Base-by-base conservation (phyloP, 179 eudicot genomes). In the Sideroxylon spinosum region DNA sequence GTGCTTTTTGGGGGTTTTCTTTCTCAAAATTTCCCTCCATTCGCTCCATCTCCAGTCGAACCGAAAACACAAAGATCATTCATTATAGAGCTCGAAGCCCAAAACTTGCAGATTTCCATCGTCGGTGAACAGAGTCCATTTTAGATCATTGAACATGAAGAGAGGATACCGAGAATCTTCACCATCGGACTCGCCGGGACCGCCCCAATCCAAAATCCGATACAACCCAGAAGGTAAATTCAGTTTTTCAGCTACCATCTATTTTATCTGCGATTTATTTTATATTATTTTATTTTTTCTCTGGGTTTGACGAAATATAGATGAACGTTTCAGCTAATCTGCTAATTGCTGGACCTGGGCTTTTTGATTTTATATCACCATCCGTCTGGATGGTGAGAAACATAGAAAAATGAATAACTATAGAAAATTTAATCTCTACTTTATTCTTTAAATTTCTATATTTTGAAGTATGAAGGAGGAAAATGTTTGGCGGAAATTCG, bases 131-230 rank as follows among this genome's bases (percentile, higher is more conserved):
- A 57, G 22, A 8, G 62, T 6, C 62, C 62, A 57, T 17, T 52
- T 57, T 57, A 19, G 20, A 57, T 57, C 62, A 57, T 63, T 48
- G 66, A 60, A 70, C 71, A 93, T 93, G 98, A 92, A 94, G 86
- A 91, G 98, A 78, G 90, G 93, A 75, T 87, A 88, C 73, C 82
- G 81, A 76, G 92, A 87, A 59, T 84, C 97, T 63, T 88, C 97
- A 17, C 80, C 93, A 8, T 82, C 89, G 19, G 77, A 78, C 77
- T 88, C 91, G 65, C 74, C 79, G 62, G 97, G 88, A 26, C 97
- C 95, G 69, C 89, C 97, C 83, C 92, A 87, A 75, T 89, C 98
- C 77, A 93, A 86, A 84, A 20, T 76, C 74, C 92, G 86, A 84
- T 77, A 70, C 78, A 92, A 93, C 76, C 95, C 92, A 28, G 91